Evolutionary conservation across 1,284 basidiomycete genomes (phyloP).

Genomic region (Trametes polyzona): DNA sequence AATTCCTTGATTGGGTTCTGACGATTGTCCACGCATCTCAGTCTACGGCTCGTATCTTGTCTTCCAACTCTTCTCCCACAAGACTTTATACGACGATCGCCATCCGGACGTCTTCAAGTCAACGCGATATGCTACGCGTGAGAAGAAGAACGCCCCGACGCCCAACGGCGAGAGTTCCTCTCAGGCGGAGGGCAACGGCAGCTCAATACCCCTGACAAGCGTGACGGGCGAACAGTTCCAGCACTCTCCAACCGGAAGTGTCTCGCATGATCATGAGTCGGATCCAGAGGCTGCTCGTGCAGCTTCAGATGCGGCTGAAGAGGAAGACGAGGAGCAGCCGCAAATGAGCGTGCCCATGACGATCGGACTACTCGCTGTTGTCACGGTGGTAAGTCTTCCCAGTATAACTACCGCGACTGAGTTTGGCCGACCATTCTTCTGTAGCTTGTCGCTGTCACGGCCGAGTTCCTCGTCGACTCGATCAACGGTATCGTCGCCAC

Average conservation of each 20-base stretch:
- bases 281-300: conserved; percentile 19
- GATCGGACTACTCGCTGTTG: conserved; percentile 54
- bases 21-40: conserved; percentile 27
- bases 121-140: conserved; percentile 38
- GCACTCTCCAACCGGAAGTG: not conserved
- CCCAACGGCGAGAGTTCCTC: not conserved
- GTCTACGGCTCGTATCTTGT: conserved; percentile 76
- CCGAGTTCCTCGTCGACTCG: conserved; percentile 85
- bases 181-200: conserved; percentile 6
- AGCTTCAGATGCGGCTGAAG: conserved; percentile 34
- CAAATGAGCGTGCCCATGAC: conserved; percentile 58
- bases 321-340: conserved; percentile 53
- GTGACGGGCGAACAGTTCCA: not conserved
- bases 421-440: not conserved
- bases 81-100: conserved; percentile 66
- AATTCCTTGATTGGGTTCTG: not conserved
- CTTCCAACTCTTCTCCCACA: conserved; percentile 89
- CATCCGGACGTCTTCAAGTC: conserved; percentile 42
- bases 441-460: conserved; percentile 77
- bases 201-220: conserved; percentile 7
- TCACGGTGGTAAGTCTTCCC: conserved; percentile 62
- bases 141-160: conserved; percentile 11
- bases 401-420: no score
- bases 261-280: conserved; percentile 6
- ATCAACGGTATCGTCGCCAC: conserved; percentile 66